Evolutionary conservation across 495 filamentous ascomycete species (phyloP).

Genomic region (Trichoderma reesei): DNA sequence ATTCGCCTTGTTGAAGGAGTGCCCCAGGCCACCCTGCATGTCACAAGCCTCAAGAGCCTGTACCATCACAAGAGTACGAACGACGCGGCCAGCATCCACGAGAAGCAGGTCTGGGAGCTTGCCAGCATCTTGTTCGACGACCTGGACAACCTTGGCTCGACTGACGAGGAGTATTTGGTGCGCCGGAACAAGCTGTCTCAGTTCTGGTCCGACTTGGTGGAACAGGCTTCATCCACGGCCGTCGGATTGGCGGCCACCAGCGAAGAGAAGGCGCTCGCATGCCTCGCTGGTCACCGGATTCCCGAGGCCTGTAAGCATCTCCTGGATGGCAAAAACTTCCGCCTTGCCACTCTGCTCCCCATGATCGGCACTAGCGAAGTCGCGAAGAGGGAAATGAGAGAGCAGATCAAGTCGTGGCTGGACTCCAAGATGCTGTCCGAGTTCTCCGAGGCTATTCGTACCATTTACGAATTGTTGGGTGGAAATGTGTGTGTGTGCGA

Average conservation of each 20-base stretch:
- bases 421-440: slow-evolving; percentile 72
- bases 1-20: slow-evolving; percentile 32
- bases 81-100: slow-evolving; percentile 34
- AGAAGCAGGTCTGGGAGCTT: slow-evolving; percentile 62
- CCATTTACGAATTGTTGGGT: slow-evolving; percentile 79
- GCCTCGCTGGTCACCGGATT: slow-evolving; percentile 66
- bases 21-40: slow-evolving; percentile 34
- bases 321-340: slow-evolving; percentile 60
- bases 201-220: slow-evolving; percentile 58
- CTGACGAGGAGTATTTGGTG: slow-evolving; percentile 21
- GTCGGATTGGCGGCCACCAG: slow-evolving; percentile 40
- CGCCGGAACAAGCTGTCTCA: slow-evolving; percentile 45
- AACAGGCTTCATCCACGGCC: slow-evolving; percentile 40
- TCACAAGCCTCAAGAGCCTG: slow-evolving; percentile 21
- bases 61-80: slow-evolving; percentile 16
- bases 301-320: slow-evolving; percentile 72
- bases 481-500: slow-evolving; percentile 75
- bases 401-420: slow-evolving; percentile 77
- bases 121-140: slow-evolving; percentile 83
- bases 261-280: slow-evolving; percentile 77
- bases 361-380: slow-evolving; percentile 61
- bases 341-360: slow-evolving; percentile 72
- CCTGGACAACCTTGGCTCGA: slow-evolving; percentile 31
- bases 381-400: slow-evolving; percentile 56
- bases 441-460: slow-evolving; percentile 73